A percentile compares a stretch with the other conserved stretches of the same genome.
Conservation (phyloP, 1,284 basidiomycete genomes). For the Papiliotrema terrestris region DNA sequence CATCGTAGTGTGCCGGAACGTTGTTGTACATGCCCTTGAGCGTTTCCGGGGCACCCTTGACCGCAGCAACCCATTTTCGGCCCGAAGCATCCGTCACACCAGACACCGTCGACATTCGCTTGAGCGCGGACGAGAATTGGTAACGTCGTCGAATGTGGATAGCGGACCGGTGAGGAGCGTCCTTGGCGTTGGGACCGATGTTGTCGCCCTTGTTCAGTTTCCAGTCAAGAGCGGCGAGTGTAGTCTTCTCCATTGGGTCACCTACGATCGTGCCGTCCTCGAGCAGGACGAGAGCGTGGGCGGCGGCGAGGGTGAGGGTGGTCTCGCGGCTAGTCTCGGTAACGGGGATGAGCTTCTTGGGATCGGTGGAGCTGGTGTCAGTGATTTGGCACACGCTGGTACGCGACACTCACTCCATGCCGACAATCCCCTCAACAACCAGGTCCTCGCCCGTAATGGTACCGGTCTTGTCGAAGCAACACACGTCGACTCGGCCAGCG, state of each 20-base stretch:
- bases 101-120: slow-evolving; percentile 91
- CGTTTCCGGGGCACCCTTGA: slow-evolving; percentile 94
- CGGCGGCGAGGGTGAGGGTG: slow-evolving; percentile 82
- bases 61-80: slow-evolving; percentile 55
- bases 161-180: slow-evolving; percentile 59
- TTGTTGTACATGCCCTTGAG: slow-evolving; percentile 75
- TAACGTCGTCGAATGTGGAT: slow-evolving; percentile 80
- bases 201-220: slow-evolving; percentile 75
- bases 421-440: slow-evolving; percentile 87
- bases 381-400: not conserved
- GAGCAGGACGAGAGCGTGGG: slow-evolving; percentile 90
- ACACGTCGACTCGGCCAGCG: slow-evolving; percentile 89
- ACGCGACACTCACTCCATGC: slow-evolving; percentile 64
- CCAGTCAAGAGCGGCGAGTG: slow-evolving; percentile 89
- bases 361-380: slow-evolving; percentile 55
- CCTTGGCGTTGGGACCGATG: slow-evolving; percentile 59
- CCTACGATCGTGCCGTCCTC: slow-evolving; percentile 88
- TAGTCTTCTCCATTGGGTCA: slow-evolving; percentile 99
- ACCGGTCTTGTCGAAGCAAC: slow-evolving; percentile 97
- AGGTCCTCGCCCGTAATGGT: slow-evolving; percentile 93
- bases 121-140: slow-evolving; percentile 92
- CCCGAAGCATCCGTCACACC: slow-evolving; percentile 53
- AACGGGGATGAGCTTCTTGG: slow-evolving; percentile 69
- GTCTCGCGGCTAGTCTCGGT: slow-evolving; percentile 74
- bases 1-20: slow-evolving; percentile 77